phyloP scores from a whole-genome alignment of 768 basidiomycete species.

The Psilocybe azurescens region DNA sequence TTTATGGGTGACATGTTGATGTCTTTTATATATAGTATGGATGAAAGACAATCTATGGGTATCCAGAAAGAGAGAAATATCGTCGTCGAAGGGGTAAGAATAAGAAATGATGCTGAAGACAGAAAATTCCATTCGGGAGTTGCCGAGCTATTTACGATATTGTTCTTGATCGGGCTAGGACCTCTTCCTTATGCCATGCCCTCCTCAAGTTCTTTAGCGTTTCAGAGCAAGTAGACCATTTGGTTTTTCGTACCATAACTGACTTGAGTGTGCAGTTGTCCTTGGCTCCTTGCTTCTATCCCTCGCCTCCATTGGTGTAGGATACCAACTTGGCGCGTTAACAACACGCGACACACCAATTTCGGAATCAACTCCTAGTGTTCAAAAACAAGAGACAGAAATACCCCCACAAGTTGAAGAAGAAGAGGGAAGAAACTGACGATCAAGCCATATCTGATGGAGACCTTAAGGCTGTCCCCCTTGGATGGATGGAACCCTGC shows the following conservation, averaged over 20 bases:
- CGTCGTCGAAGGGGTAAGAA: background rate
- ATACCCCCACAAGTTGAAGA: conserved; percentile 6
- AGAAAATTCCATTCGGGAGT: conserved; percentile 23
- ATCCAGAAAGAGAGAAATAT: background rate
- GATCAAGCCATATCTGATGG: conserved; percentile 59
- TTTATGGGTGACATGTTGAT: conserved; percentile 7
- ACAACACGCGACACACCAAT: background rate
- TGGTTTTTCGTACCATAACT: background rate
- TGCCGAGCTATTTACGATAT: conserved; percentile 18
- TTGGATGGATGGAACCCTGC: conserved; percentile 66
- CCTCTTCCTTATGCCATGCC: background rate
- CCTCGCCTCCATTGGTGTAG: conserved; percentile 19
- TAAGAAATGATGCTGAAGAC: background rate
- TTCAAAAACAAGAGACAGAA: background rate
- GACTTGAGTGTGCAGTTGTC: conserved; percentile 9
- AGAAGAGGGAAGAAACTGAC: conserved; percentile 23
- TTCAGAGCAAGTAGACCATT: conserved; percentile 1
- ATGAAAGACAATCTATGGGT: background rate
- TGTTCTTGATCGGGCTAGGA: background rate
- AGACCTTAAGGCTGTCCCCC: conserved; percentile 59
- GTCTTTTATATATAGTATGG: conserved; percentile 3
- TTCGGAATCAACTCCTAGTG: background rate
- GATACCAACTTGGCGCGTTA: conserved; percentile 26
- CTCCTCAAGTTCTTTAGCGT: conserved; percentile 4
- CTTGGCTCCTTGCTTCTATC: conserved; percentile 20